Evolutionary conservation across 1,284 basidiomycete species (phyloP), one percentile per base, ranked within the genome.

Genomic region (Heimioporus retisporus): DNA sequence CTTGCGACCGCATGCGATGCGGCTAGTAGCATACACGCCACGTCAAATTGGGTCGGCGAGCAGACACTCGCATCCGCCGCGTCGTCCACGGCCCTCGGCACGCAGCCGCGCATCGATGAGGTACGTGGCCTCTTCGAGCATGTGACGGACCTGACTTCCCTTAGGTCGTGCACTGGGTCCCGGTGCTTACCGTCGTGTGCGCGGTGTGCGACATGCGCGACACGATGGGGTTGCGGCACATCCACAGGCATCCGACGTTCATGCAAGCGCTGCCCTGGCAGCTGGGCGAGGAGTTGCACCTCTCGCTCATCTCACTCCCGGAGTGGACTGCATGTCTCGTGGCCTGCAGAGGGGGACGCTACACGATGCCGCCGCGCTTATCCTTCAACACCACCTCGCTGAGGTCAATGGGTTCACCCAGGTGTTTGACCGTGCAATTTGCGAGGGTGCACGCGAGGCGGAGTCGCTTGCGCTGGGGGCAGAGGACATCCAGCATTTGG

Each of bases 11-110:
- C 80, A 3, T 68, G 70, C 21, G 68, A 73, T 31, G 77, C 81
- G 7, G 68, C 77, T 19, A 80, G 80, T 2, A 64, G 69, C 23
- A 82, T 80, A 2, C 85, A 85, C 28, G 3, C 73, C 18, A 80
- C 85, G 68, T 79, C 80, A 28, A 86, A 86, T 75, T 85, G 83
- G 78, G 81, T 85, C 4, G 75, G 79, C 3, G 83, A 86, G 70
- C 69, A 75, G 31, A 78, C 86, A 23, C 70, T 84, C n/a, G 59
- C 68, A 13, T 61, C 59, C 28, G 5, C 77, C 2, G 69, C 71
- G 2, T 65, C 68, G 57, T 46, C 65, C 46, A 73, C 72, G 16
- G 28, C 28, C 28, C 28, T 28, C 28, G 28, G 28, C 5, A 5
- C 5, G 28, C 28, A 28, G 28, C 28, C 28, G 23, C 14, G n/a